phyloP scores from a whole-genome alignment of 192 early-diverging fungal species.

The Coemansia umbellata region DNA sequence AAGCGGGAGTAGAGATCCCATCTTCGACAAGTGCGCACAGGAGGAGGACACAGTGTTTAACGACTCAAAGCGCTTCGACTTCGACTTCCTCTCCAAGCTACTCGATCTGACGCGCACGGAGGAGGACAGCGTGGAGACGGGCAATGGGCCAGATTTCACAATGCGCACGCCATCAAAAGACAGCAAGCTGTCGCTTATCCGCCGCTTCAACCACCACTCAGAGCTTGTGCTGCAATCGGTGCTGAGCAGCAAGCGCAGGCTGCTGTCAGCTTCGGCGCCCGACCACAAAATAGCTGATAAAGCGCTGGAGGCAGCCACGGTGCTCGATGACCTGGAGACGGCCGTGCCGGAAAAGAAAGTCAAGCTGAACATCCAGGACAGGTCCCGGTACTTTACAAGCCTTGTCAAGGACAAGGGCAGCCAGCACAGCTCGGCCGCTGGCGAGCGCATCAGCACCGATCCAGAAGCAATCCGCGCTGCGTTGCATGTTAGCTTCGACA shows the following conservation, averaged over 20 bases:
- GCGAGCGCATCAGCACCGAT: neutral
- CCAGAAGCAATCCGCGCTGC: conserved; percentile 1
- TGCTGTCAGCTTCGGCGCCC: neutral
- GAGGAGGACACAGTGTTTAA: conserved; percentile 69
- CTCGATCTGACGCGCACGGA: conserved; percentile 77
- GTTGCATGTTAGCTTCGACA: conserved; percentile 27
- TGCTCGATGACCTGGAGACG: conserved; percentile 66
- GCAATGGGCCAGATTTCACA: conserved; percentile 75
- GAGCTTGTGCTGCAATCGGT: conserved; percentile 65
- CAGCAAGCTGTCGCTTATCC: conserved; percentile 70
- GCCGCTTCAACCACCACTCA: conserved; percentile 87
- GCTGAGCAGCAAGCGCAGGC: conserved; percentile 25
- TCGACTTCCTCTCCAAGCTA: conserved; percentile 59
- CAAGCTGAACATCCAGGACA: conserved; percentile 71
- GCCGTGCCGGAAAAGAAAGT: conserved; percentile 49
- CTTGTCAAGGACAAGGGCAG: conserved; percentile 32
- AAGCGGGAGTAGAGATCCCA: conserved; percentile 55
- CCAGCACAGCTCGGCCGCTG: neutral
- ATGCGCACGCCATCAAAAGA: conserved; percentile 68
- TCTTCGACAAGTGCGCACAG: conserved; percentile 72
- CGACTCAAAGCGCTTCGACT: conserved; percentile 44
- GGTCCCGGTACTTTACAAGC: conserved; percentile 72
- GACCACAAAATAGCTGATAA: conserved; percentile 22
- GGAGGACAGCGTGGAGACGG: conserved; percentile 78
- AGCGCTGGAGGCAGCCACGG: conserved; percentile 56